phyloP scores from a whole-genome alignment of 352 stramenopile species.

The Peronospora tabacina region DNA sequence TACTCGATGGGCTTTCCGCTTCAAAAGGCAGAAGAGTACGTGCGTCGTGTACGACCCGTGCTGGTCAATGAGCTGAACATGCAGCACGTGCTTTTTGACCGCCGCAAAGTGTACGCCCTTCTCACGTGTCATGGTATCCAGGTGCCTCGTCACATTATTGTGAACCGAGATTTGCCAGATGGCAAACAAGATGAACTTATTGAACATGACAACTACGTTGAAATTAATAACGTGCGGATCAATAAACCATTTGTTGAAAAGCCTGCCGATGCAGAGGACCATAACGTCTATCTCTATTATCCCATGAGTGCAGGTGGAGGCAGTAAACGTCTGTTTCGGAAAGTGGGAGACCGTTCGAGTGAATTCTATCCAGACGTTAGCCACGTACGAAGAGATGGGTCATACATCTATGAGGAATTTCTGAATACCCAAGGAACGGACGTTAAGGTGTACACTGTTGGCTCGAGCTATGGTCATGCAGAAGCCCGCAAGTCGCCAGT shows the following conservation, averaged over 20 bases:
- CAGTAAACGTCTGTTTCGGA: constrained; percentile 98
- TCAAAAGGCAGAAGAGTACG: constrained; percentile 95
- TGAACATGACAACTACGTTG: constrained; percentile 78
- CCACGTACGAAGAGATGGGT: constrained; percentile 90
- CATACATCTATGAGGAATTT: constrained; percentile 98
- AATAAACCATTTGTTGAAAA: constrained; percentile 99
- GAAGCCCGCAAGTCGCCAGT: constrained; percentile 98
- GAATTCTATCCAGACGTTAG: constrained; percentile 98
- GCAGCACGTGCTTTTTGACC: constrained; percentile 94
- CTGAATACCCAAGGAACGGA: constrained; percentile 99
- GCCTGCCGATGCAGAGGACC: constrained; percentile 97
- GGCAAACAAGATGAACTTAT: constrained; percentile 54
- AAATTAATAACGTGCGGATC: constrained; percentile 92
- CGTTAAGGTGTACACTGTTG: constrained; percentile 99
- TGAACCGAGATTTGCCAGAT: constrained; percentile 88
- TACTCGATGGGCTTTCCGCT: constrained; percentile 97
- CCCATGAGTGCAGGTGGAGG: constrained; percentile 94
- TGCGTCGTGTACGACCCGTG: constrained; percentile 91
- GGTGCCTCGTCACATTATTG: constrained; percentile 93
- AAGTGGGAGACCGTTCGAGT: constrained; percentile 89
- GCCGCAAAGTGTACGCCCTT: constrained; percentile 93
- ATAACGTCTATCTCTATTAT: constrained; percentile 99
- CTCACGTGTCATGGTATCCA: constrained; percentile 92
- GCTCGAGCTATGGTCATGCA: constrained; percentile 97
- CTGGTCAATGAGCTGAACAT: constrained; percentile 97